phyloP scores from a whole-genome alignment of 768 basidiomycete species.

The Tubosaeta sp. region DNA sequence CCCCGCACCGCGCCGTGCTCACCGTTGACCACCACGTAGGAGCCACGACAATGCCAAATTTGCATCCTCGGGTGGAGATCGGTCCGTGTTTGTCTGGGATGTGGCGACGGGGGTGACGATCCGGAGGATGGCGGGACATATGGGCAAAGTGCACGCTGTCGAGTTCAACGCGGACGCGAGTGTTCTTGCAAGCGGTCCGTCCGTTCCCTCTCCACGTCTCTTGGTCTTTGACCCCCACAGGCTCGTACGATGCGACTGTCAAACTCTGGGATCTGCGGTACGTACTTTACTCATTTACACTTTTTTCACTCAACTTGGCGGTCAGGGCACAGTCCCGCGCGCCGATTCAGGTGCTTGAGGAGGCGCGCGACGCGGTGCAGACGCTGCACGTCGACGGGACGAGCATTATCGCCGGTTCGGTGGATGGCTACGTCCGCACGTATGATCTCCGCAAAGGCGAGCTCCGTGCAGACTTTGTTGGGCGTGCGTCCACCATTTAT shows the following conservation, averaged over 20 bases:
- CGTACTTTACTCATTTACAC: conserved; percentile 5
- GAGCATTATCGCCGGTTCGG: conserved; percentile 74
- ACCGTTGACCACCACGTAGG: conserved; percentile 34
- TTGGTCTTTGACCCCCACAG: conserved; percentile 34
- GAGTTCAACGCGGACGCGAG: conserved; percentile 87
- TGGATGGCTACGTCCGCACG: conserved; percentile 88
- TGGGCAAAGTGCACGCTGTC: conserved; percentile 86
- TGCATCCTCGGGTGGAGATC: conserved; percentile 91
- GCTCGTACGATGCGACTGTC: conserved; percentile 89
- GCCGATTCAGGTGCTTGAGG: conserved; percentile 87
- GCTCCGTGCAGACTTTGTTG: conserved; percentile 83
- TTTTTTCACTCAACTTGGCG: background rate
- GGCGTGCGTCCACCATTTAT: conserved; percentile 52
- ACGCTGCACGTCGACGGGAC: conserved; percentile 64
- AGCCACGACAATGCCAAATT: conserved; percentile 93
- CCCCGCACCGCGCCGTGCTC: background rate
- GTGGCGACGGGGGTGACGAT: conserved; percentile 83
- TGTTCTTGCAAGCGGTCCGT: conserved; percentile 79
- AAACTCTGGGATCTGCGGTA: conserved; percentile 91
- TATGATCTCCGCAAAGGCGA: conserved; percentile 96
- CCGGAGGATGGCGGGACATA: conserved; percentile 81
- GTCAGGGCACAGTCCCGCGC: conserved; percentile 69
- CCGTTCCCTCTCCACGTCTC: conserved; percentile 5
- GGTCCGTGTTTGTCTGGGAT: conserved; percentile 93
- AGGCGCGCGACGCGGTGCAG: conserved; percentile 85